Conservation (phyloP, 2,329 filamentous ascomycete species). For the Pseudogymnoascus sp. region DNA sequence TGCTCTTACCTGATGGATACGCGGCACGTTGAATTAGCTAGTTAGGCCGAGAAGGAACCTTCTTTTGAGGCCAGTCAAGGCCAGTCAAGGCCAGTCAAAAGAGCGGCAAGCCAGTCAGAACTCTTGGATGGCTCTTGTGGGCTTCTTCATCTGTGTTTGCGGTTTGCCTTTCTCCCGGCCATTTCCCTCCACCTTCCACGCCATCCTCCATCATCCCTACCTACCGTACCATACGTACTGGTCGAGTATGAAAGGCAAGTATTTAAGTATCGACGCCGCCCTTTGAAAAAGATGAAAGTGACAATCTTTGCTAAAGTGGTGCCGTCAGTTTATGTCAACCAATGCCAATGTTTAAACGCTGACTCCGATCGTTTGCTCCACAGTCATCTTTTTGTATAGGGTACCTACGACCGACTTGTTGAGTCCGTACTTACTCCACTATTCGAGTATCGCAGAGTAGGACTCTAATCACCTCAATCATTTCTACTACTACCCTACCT, state of each 20-base stretch:
- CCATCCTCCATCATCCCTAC: not conserved
- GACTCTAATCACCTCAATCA: not conserved
- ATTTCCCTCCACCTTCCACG: not conserved
- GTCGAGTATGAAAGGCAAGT: not conserved
- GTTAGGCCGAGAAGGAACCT: constrained; percentile 1
- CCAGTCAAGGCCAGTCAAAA: too few relatives aligned
- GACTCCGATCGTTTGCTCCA: not conserved
- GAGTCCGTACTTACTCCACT: not conserved
- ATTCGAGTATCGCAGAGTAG: not conserved
- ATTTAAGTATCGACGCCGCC: not conserved
- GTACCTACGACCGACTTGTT: not conserved
- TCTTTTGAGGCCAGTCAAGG: not conserved
- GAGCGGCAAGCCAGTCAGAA: not conserved
- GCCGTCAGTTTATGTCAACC: not conserved
- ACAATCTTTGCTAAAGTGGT: not conserved
- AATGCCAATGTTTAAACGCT: not conserved
- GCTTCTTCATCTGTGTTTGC: not conserved
- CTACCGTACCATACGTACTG: not conserved
- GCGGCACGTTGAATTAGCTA: not conserved
- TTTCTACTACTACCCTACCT: not conserved
- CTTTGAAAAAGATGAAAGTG: not conserved
- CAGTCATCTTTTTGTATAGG: not conserved
- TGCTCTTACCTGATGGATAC: not conserved
- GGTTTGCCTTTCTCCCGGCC: not conserved
- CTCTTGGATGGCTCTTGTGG: not conserved